Evolutionary conservation across 495 filamentous ascomycete genomes (phyloP).

Genomic region (Symbiotaphrina buchneri): DNA sequence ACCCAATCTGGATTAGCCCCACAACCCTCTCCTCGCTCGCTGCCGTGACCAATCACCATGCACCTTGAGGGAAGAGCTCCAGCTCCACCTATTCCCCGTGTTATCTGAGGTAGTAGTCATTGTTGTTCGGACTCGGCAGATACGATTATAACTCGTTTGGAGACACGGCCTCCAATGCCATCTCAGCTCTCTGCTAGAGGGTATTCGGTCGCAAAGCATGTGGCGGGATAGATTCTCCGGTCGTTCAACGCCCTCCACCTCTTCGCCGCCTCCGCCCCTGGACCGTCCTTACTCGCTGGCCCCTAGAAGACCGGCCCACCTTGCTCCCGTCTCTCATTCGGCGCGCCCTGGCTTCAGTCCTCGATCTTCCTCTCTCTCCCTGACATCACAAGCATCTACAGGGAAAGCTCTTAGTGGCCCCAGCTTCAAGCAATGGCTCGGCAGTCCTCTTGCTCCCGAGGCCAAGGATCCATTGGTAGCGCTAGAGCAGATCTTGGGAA

Average conservation of each 20-base stretch:
- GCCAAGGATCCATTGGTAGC: slow-evolving; percentile 51
- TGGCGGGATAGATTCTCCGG: slow-evolving; percentile 75
- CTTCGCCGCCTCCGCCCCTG: slow-evolving; percentile 28
- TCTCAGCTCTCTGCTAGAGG: too few relatives aligned
- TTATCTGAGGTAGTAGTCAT: too few relatives aligned
- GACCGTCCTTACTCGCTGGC: slow-evolving; percentile 49
- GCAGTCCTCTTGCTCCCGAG: slow-evolving; percentile 23
- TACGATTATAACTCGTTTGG: too few relatives aligned
- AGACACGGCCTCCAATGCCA: too few relatives aligned
- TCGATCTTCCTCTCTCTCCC: slow-evolving; percentile 41
- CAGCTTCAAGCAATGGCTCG: slow-evolving; percentile 31
- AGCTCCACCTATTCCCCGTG: too few relatives aligned
- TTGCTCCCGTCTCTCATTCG: slow-evolving; percentile 27
- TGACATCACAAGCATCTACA: slow-evolving; percentile 43
- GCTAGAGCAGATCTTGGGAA: slow-evolving; percentile 46
- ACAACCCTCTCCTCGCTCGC: too few relatives aligned
- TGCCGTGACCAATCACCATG: too few relatives aligned
- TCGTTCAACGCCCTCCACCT: slow-evolving; percentile 39
- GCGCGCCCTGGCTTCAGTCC: slow-evolving; percentile 35
- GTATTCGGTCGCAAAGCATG: slow-evolving; percentile 37
- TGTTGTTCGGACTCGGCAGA: too few relatives aligned
- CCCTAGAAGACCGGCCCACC: slow-evolving; percentile 36
- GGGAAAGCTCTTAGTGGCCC: slow-evolving; percentile 41
- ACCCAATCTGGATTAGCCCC: too few relatives aligned
- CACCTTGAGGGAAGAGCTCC: too few relatives aligned